A percentile compares a stretch with the other conserved stretches of the same genome.
phyloP scores from a whole-genome alignment of 805 yeast genomes.

The Saccharomycopsis sp. region DNA sequence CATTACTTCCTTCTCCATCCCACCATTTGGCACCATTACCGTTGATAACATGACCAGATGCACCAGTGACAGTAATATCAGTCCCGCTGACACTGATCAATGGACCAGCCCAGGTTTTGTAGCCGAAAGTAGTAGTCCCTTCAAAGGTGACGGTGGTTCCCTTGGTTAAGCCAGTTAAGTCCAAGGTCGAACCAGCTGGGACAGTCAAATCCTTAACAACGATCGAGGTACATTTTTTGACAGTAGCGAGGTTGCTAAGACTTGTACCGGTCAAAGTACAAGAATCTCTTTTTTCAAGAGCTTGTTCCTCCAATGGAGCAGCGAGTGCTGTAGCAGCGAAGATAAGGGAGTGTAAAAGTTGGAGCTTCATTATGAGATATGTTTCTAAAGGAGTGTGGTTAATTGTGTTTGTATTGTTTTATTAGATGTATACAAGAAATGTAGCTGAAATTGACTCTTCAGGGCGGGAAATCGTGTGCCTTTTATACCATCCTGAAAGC shows the following conservation, averaged over 20 bases:
- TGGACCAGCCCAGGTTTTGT: conserved; percentile 22
- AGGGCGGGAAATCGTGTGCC: not conserved
- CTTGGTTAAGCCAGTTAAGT: conserved; percentile 16
- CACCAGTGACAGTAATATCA: conserved; percentile 20
- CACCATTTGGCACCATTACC: conserved; percentile 22
- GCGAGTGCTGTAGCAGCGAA: not conserved
- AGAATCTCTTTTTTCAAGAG: not conserved
- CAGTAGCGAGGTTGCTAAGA: conserved; percentile 2
- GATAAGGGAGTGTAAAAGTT: not conserved
- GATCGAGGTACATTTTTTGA: conserved; percentile 16
- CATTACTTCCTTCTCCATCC: conserved; percentile 22
- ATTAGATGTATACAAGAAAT: no score
- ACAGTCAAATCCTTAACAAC: conserved; percentile 19
- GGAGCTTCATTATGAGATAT: not conserved
- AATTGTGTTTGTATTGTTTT: not conserved
- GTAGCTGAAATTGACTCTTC: not conserved
- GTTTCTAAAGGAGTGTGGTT: not conserved
- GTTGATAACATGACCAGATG: conserved; percentile 19
- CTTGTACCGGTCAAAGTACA: conserved; percentile 3
- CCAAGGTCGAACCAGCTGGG: conserved; percentile 22
- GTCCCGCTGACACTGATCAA: conserved; percentile 20
- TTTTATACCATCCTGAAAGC: not conserved
- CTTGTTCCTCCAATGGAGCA: not conserved
- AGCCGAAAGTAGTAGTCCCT: conserved; percentile 21
- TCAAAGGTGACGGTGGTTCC: conserved; percentile 22